Percentiles rank a stretch among this genome's conserved stretches.
Evolutionary conservation across 257 asterid genomes (phyloP).

Genomic region (Galeopsis tetrahit): DNA sequence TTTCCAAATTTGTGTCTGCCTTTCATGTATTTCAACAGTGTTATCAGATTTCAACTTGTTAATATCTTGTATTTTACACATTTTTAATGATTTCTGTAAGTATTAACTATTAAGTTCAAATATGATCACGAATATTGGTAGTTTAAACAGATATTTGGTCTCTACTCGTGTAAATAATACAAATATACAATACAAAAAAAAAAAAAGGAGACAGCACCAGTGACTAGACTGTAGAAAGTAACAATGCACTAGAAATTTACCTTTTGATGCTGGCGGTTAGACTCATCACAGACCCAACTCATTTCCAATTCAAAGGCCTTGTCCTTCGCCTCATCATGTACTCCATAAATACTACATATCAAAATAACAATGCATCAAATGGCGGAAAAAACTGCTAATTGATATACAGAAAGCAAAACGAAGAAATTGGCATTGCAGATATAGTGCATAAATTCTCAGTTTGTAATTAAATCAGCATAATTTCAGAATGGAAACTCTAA

Average conservation of each 20-base stretch:
- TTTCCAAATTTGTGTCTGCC: background rate
- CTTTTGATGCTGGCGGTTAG: slow-evolving; percentile 93
- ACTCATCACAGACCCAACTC: slow-evolving; percentile 99
- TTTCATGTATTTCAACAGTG: background rate
- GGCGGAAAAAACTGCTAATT: background rate
- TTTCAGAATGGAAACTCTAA: slow-evolving; percentile 4
- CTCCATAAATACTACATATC: slow-evolving; percentile 77
- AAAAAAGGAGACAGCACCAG: background rate
- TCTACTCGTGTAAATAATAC: background rate
- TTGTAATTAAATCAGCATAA: slow-evolving; percentile 11
- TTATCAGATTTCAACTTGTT: background rate
- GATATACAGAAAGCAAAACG: background rate
- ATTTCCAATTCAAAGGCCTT: slow-evolving; percentile 95
- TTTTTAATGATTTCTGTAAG: background rate
- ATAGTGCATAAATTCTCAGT: slow-evolving; percentile 9
- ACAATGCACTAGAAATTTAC: slow-evolving; percentile 40
- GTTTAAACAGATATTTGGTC: slow-evolving; percentile 1
- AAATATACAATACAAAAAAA: background rate
- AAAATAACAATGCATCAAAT: slow-evolving; percentile 23
- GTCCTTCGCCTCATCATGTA: slow-evolving; percentile 97
- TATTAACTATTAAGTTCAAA: background rate
- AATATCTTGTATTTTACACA: background rate
- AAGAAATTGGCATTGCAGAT: slow-evolving; percentile 11
- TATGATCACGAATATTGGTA: background rate
- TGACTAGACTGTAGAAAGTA: background rate